These are phyloP conservation scores for Boletus speciosus DNA, from an alignment of 768 basidiomycete species.

Conservation along the genomic window DNA sequence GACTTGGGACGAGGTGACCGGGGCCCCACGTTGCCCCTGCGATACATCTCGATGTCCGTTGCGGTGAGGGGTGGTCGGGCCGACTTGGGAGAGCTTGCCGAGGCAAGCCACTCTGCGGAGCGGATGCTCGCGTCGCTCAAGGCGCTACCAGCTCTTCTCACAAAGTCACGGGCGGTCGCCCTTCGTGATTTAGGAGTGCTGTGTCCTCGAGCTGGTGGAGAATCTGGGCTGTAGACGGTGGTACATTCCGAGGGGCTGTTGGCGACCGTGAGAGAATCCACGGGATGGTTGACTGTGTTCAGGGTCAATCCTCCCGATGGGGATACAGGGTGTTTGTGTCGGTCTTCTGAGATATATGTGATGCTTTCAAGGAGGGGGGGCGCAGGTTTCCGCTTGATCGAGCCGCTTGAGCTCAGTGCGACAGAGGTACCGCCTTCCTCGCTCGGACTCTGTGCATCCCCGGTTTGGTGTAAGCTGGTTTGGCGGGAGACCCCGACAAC, in stretches of 20 bases:
- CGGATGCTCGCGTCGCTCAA: constrained; percentile 28
- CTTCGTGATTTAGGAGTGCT: constrained; percentile 12
- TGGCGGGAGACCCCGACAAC: constrained; percentile 25
- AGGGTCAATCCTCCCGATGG: constrained; percentile 27
- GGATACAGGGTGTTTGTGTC: constrained; percentile 5
- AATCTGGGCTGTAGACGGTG: background rate
- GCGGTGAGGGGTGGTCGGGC: constrained; percentile 12
- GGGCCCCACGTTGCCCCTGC: constrained; percentile 13
- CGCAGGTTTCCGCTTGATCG: constrained; percentile 31
- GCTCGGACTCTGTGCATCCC: background rate
- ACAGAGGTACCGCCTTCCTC: constrained; percentile 10
- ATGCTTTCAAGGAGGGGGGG: constrained; percentile 26
- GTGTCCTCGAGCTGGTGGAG: background rate
- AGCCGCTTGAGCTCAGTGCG: constrained; percentile 16
- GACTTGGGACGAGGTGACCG: background rate
- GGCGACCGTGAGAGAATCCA: constrained; percentile 4
- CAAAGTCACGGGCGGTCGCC: constrained; percentile 11
- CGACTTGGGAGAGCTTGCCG: constrained; percentile 16
- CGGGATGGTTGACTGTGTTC: background rate
- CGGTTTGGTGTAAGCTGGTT: constrained; percentile 15
- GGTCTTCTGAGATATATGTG: constrained; percentile 4
- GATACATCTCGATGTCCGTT: constrained; percentile 27
- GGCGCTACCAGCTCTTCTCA: constrained; percentile 20
- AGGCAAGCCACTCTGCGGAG: constrained; percentile 31
- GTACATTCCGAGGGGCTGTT: constrained; percentile 6